Base-by-base conservation (phyloP, 228 moss, liverwort and hornwort species). In the Sphagnum fallax region DNA sequence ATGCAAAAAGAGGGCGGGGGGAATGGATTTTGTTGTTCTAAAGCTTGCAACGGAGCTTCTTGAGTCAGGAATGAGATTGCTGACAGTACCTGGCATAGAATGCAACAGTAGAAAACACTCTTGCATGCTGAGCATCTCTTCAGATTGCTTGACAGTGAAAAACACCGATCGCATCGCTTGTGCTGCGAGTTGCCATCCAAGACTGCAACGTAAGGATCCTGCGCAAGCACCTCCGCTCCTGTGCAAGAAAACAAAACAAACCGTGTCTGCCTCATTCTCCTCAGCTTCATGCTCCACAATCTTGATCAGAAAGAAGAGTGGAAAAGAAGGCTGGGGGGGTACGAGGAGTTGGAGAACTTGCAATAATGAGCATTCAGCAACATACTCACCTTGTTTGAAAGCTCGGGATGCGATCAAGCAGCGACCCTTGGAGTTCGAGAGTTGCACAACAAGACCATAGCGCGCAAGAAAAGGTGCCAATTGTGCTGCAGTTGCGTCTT, bases 111-210 rank as follows among this genome's bases (percentile, higher is more conserved):
- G 64, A 74, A 82, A 15, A 90, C 89, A 18, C 78, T 75, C 78
- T 91, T 98, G 82, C 97, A 98, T 66, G 97, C 93, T 52, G 93
- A 91, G 52, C 97, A 98, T 64, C 97, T 78, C 73, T 82, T 78
- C 55, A 91, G 78, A 66, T 75, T 67, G 51, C 73, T 69, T 15
- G 75, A 77, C 5, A 50, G 47, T 55, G 14, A 61, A 48, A 80
- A 91, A 65, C 97, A 98, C 48, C 80, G 80, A 74, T 98, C 93
- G 75, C 97, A 98, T 51, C 85, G 83, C 59, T 79, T 71, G 61
- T 65, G 59, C 47, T 85, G 90, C 4, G 88, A 79, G 65, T 73
- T 71, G 61, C 79, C 84, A 66, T 90, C 85, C 67, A 98, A 65
- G 47, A 84, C 81, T 60, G 88, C 74, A 12, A 87, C 83, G 73